These are phyloP conservation scores for Mycena sanguinolenta DNA, from an alignment of 768 basidiomycete genomes.

Conservation along the genomic window DNA sequence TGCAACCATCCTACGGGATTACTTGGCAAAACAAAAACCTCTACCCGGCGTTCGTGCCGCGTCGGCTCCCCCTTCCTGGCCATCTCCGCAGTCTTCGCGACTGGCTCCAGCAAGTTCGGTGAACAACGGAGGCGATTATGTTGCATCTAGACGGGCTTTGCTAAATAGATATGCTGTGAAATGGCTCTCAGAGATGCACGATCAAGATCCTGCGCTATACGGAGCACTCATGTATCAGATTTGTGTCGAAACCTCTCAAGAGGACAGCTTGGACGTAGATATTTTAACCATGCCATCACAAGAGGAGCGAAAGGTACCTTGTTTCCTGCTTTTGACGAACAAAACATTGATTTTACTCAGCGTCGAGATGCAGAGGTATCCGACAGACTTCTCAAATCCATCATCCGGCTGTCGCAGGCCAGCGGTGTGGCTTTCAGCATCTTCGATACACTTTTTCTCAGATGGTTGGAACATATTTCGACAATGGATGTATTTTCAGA, in stretches of 20 bases:
- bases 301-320: slow-evolving; percentile 35
- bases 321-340: background rate
- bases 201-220: slow-evolving; percentile 69
- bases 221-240: slow-evolving; percentile 65
- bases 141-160: slow-evolving; percentile 69
- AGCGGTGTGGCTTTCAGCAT: slow-evolving; percentile 65
- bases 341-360: slow-evolving; percentile 22
- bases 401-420: slow-evolving; percentile 67
- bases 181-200: slow-evolving; percentile 81
- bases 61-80: slow-evolving; percentile 67
- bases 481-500: slow-evolving; percentile 49
- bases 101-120: slow-evolving; percentile 53
- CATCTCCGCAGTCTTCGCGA: slow-evolving; percentile 54
- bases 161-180: slow-evolving; percentile 67
- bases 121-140: slow-evolving; percentile 79
- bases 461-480: slow-evolving; percentile 68
- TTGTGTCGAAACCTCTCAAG: slow-evolving; percentile 61
- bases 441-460: slow-evolving; percentile 69
- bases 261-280: slow-evolving; percentile 35
- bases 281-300: slow-evolving; percentile 21
- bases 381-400: slow-evolving; percentile 62
- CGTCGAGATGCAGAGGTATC: slow-evolving; percentile 42
- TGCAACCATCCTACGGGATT: slow-evolving; percentile 76
- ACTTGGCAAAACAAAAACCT: slow-evolving; percentile 66
- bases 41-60: slow-evolving; percentile 75